phyloP scores from a whole-genome alignment of 164 flowering plant species.

The Dillenia suffruticosa region DNA sequence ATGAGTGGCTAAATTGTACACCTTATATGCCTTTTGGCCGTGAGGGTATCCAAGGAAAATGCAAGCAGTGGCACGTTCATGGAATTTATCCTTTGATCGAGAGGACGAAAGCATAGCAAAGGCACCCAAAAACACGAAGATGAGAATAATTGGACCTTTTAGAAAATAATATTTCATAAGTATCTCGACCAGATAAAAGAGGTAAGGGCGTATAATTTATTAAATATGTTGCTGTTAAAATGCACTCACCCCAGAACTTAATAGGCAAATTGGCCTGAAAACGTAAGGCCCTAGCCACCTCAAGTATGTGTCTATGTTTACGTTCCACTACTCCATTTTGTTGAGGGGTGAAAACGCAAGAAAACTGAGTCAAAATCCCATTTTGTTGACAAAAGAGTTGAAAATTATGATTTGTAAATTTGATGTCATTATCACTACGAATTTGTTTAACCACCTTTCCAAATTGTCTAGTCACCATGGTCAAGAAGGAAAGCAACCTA shows the following conservation, averaged over 20 bases:
- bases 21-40: not conserved
- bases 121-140: too few species aligned
- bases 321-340: too few species aligned
- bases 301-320: too few species aligned
- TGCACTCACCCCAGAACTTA: too few species aligned
- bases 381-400: not conserved
- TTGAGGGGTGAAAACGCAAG: not conserved
- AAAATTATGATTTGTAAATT: not conserved
- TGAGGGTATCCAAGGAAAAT: not conserved
- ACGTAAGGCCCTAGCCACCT: too few species aligned
- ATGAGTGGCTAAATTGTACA: not conserved
- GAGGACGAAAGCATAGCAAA: not conserved
- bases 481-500: not conserved
- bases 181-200: too few species aligned
- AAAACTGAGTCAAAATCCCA: conserved; percentile 1
- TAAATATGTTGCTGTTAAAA: too few species aligned
- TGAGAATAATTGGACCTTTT: too few species aligned
- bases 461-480: conserved; percentile 1
- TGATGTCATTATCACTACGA: conserved; percentile 6
- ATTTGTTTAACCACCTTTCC: not conserved
- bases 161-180: too few species aligned
- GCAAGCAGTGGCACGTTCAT: not conserved
- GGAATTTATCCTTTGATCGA: not conserved
- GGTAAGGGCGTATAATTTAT: too few species aligned
- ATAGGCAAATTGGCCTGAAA: too few species aligned